Evolutionary conservation across 176 grass and related monocot genomes (phyloP).

Genomic region (Aegilops tauschii): DNA sequence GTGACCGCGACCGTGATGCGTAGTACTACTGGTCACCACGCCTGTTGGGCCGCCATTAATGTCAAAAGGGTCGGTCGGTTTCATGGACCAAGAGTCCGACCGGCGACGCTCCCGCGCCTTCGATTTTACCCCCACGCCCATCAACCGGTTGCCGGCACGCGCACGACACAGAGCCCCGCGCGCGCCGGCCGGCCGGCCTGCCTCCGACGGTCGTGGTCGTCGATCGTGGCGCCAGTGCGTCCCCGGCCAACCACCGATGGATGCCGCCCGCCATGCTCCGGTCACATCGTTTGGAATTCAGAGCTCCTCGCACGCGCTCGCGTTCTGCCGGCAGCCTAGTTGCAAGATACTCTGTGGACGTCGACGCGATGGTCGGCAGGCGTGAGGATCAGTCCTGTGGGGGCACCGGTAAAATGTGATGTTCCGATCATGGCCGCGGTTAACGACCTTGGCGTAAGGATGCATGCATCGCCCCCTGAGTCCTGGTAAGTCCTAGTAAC

Average conservation of each 20-base stretch:
- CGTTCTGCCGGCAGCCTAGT: neutral
- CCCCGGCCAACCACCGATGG: neutral
- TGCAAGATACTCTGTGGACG: neutral
- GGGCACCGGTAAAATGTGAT: neutral
- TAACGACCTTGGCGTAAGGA: neutral
- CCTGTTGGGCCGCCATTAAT: neutral
- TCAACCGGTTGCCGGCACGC: neutral
- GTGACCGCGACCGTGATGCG: neutral
- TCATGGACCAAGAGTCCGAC: neutral
- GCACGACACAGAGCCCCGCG: neutral
- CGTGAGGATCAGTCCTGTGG: too few relatives aligned
- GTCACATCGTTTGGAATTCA: conserved; percentile 21
- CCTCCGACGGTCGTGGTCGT: neutral
- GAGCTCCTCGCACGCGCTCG: neutral
- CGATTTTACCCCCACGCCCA: neutral
- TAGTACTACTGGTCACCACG: neutral
- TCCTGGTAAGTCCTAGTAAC: neutral
- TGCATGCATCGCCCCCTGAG: neutral
- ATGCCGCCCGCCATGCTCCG: neutral
- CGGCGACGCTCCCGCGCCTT: neutral
- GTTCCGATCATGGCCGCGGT: neutral
- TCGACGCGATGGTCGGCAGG: conserved; percentile 25
- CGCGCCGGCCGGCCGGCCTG: neutral
- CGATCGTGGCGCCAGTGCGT: neutral
- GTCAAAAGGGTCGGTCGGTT: neutral